Base-by-base conservation (phyloP, 2,329 filamentous ascomycete genomes). In the Pseudogymnoascus sp. region DNA sequence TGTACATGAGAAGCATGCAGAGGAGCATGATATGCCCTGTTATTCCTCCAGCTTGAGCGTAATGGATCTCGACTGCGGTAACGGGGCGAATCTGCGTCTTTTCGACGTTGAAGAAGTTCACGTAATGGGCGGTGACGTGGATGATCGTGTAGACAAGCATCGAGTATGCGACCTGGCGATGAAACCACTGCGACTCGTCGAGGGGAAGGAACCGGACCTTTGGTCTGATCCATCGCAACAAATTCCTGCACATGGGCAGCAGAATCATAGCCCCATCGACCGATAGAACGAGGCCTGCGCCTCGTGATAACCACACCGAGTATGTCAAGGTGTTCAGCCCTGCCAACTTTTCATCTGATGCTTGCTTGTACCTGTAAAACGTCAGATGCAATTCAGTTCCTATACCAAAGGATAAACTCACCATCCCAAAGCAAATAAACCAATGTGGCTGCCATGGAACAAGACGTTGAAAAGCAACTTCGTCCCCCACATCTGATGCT, bases 1-100 rank as follows among this genome's bases (percentile, higher is more conserved):
- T 99, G 78, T 96, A 99, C 82, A 99, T 99, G 66, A 99, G 78
- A 66, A 99, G 79, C 94, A 99, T 99, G 82, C 92, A 97, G n/a
- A 99, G 81, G 26, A 97, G 83, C 94, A 99, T 99, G 66, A 97
- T 83, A 75, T 99, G 94, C 6, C 94, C 94, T 2, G 94, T 99
- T 66, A 97, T 89, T 65, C 94, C 94, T 70, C 91, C 92, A 59
- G 92, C 84, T 72, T 96, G 84, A 1, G 85, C 83, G 74, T 96
- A 99, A 75, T 97, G 94, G 66, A 97, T 96, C 72, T 97, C 82
- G 6, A 97, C 76, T 3, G 94, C 94, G 3, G 86, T 85, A 55
- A 90, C 83, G 2, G 88, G 87, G 61, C 94, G 87, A 61, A 97
- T 83, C 73, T 97, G 91, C 0, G 82, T 84, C 69, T 85, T 84